phyloP scores from a whole-genome alignment of 2,329 filamentous ascomycete genomes.

The Talaromyces marneffei region DNA sequence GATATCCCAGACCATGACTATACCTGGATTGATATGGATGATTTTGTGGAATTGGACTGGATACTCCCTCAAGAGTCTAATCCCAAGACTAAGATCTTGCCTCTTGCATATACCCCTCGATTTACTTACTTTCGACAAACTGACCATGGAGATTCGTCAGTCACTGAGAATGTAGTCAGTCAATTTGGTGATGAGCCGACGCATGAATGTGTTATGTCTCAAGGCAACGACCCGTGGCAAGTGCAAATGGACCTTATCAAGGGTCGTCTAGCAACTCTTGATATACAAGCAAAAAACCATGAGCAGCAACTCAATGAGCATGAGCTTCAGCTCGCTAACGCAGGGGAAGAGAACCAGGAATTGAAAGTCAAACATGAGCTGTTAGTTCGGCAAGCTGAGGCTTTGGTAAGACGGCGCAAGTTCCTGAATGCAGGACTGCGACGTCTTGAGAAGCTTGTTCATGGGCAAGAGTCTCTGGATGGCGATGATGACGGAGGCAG shows the following conservation, averaged over 20 bases:
- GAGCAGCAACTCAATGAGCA: slow-evolving; percentile 66
- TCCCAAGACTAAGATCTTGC: slow-evolving; percentile 88
- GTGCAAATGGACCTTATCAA: slow-evolving; percentile 84
- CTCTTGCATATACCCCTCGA: slow-evolving; percentile 84
- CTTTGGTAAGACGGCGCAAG: slow-evolving; percentile 52
- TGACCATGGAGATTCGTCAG: slow-evolving; percentile 73
- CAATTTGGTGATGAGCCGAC: slow-evolving; percentile 90
- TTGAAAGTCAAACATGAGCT: slow-evolving; percentile 43
- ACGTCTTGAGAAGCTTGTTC: slow-evolving; percentile 49
- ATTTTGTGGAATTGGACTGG: slow-evolving; percentile 98
- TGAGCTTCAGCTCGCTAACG: slow-evolving; percentile 56
- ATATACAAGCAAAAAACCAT: slow-evolving; percentile 71
- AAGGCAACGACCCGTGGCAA: slow-evolving; percentile 77
- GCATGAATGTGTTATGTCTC: slow-evolving; percentile 91
- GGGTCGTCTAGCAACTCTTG: slow-evolving; percentile 70
- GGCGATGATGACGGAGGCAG: slow-evolving; percentile 21
- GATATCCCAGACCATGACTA: slow-evolving; percentile 93
- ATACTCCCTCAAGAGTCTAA: slow-evolving; percentile 84
- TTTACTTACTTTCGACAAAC: slow-evolving; percentile 98
- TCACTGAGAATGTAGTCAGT: slow-evolving; percentile 72
- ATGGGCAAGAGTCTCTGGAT: slow-evolving; percentile 38
- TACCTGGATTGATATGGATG: slow-evolving; percentile 98
- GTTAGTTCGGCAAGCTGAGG: slow-evolving; percentile 52
- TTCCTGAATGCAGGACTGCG: slow-evolving; percentile 55
- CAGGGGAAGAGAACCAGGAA: slow-evolving; percentile 47